Percentiles rank a stretch among this genome's conserved stretches.
These are phyloP conservation scores for Coemansia sp. DNA, from an alignment of 192 early-diverging fungal genomes.

Conservation along the genomic window DNA sequence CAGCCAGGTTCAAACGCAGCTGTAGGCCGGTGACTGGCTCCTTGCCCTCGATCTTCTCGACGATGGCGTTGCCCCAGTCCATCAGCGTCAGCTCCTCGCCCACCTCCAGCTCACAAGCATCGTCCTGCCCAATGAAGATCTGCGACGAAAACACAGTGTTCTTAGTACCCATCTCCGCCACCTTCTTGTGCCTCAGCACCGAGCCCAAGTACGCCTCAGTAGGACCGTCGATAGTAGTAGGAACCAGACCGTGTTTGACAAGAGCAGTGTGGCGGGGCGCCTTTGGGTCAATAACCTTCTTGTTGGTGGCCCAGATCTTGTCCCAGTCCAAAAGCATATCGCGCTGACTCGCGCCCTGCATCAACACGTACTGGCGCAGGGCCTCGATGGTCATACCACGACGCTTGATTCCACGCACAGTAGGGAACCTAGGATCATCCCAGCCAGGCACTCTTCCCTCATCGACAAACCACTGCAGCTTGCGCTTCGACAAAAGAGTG, in stretches of 20 bases:
- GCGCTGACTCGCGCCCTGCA: slow-evolving; percentile 98
- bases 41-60: slow-evolving; percentile 64
- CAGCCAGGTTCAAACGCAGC: slow-evolving; percentile 80
- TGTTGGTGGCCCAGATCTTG: slow-evolving; percentile 98
- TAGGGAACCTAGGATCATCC: slow-evolving; percentile 92
- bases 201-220: slow-evolving; percentile 48
- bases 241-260: slow-evolving; percentile 63
- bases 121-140: slow-evolving; percentile 82
- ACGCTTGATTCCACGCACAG: slow-evolving; percentile 84
- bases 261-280: slow-evolving; percentile 90
- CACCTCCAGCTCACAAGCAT: slow-evolving; percentile 75
- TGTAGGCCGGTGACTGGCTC: slow-evolving; percentile 58
- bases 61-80: slow-evolving; percentile 99
- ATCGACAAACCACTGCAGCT: slow-evolving; percentile 95
- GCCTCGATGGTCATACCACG: slow-evolving; percentile 98
- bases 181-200: slow-evolving; percentile 94
- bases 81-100: slow-evolving; percentile 97
- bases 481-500: slow-evolving; percentile 97
- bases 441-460: slow-evolving; percentile 79
- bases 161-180: slow-evolving; percentile 88
- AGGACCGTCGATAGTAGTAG: slow-evolving; percentile 61
- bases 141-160: slow-evolving; percentile 71
- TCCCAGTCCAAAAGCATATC: slow-evolving; percentile 95
- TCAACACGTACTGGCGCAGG: slow-evolving; percentile 92
- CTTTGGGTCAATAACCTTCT: slow-evolving; percentile 93